Conservation (phyloP, 2,329 filamentous ascomycete genomes). For the Podosphaera fusca region DNA sequence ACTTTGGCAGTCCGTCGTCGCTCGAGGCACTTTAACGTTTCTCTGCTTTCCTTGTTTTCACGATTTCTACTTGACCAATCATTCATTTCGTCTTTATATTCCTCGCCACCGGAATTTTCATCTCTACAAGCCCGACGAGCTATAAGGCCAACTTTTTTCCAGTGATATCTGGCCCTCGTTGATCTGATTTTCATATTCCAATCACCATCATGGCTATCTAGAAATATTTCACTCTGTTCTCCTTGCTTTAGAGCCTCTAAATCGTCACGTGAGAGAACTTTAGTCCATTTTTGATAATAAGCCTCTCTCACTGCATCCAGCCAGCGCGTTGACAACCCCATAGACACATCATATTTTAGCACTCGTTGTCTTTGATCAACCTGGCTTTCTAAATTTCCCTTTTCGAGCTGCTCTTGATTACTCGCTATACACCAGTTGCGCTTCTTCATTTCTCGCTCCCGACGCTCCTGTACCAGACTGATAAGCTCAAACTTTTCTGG, state of each 20-base stretch:
- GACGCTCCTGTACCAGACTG: too few species aligned
- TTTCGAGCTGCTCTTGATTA: too few species aligned
- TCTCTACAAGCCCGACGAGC: slow-evolving; percentile 51
- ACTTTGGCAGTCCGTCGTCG: slow-evolving; percentile 41
- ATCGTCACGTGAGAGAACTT: slow-evolving; percentile 18
- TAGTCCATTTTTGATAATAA: slow-evolving; percentile 27
- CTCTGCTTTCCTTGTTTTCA: slow-evolving; percentile 16
- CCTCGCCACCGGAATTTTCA: slow-evolving; percentile 19
- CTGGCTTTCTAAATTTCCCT: too few species aligned
- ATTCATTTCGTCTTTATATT: slow-evolving; percentile 7
- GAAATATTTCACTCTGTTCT: slow-evolving; percentile 4
- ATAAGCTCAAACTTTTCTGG: too few species aligned
- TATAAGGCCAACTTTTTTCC: slow-evolving; percentile 51
- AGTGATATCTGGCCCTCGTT: slow-evolving; percentile 36
- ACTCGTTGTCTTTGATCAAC: too few species aligned
- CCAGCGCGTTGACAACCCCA: slow-evolving; percentile 20
- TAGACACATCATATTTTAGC: background rate
- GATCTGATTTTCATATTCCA: background rate
- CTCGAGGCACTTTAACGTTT: slow-evolving; percentile 20
- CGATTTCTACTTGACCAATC: slow-evolving; percentile 16
- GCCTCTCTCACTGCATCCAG: slow-evolving; percentile 29
- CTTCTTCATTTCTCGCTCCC: too few species aligned
- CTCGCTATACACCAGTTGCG: too few species aligned
- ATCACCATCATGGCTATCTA: slow-evolving; percentile 1
- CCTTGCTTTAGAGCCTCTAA: background rate